Evolutionary conservation across 495 filamentous ascomycete species (phyloP), one percentile per base, ranked within the genome.

Genomic region (Tuber umbilicatum): DNA sequence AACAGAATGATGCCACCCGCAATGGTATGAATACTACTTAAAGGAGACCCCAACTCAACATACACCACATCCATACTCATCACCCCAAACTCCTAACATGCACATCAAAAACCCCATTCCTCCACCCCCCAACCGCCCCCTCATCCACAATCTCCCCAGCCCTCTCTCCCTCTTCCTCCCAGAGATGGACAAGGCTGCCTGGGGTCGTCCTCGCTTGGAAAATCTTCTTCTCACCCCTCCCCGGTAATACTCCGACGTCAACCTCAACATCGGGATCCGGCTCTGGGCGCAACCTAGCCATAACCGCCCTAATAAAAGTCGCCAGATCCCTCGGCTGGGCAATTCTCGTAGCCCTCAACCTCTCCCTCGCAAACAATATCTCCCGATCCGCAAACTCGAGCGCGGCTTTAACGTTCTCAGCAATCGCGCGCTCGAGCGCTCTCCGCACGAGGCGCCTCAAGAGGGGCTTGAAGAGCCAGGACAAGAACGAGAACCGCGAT

Each of bases 181-280:
- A 97, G 37, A 94, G 81, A 85, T 92, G 93, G 45, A 94, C 91
- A 16, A 97, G 83, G 83, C 93, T 96, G 0, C 93, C 94, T 0
- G 94, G 94, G 9, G 94, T 89, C 85, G 97, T 97, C 6, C 93
- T 86, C 2, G 91, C 93, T 78, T 89, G 88, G 84, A 97, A 98
- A 9, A 94, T 86, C 45, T 50, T 23, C 19, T 78, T 74, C 55
- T 82, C 74, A 10, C 73, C 70, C 39, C 72, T 80, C 21, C 70
- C 75, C 27, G 79, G 81, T 27, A 86, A 85, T 14, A 96, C 83
- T 0, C 92, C 92, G 38, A 97, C 84, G 0, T 89, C 84, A 4
- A 89, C 84, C 73, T 95, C 89, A 0, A 96, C 83, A 82, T 96
- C 93, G 0, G 91, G 88, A 81, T 94, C 88, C 19, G 91, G 87